Evolutionary conservation across 495 filamentous ascomycete genomes (phyloP).

Genomic region (Aspergillus incahuasiensis): DNA sequence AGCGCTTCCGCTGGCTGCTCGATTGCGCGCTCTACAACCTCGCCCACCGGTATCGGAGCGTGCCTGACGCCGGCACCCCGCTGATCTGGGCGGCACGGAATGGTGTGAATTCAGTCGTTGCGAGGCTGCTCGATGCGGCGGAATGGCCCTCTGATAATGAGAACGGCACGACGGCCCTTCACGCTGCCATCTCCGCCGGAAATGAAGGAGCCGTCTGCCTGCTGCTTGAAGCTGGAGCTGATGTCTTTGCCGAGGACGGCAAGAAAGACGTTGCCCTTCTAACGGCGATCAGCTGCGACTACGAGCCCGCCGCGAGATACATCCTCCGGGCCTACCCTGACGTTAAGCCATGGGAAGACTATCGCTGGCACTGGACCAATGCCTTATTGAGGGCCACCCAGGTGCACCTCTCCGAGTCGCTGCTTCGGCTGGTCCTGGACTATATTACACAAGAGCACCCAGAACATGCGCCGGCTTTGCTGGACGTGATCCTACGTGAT

Average conservation of each 20-base stretch:
- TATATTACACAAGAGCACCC: background rate
- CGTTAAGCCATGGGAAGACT: background rate
- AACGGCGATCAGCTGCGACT: background rate
- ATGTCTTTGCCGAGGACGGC: background rate
- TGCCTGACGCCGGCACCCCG: background rate
- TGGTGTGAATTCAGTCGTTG: background rate
- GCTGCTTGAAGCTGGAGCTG: background rate
- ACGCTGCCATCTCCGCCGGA: background rate
- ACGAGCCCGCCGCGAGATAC: background rate
- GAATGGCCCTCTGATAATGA: background rate
- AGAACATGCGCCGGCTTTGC: background rate
- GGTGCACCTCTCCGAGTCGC: background rate
- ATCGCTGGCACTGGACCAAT: background rate
- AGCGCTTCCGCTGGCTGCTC: slow-evolving; percentile 2
- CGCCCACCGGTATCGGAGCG: background rate
- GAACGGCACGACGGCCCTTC: background rate
- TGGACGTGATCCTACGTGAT: background rate
- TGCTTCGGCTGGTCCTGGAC: background rate
- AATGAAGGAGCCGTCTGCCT: background rate
- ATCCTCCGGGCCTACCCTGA: background rate
- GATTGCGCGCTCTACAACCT: background rate
- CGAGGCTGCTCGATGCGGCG: background rate
- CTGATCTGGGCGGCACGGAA: slow-evolving; percentile 9
- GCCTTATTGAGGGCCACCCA: background rate
- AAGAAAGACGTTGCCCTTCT: background rate